phyloP scores from a whole-genome alignment of 2,329 filamentous ascomycete species.

The Podosphaera fusca region DNA sequence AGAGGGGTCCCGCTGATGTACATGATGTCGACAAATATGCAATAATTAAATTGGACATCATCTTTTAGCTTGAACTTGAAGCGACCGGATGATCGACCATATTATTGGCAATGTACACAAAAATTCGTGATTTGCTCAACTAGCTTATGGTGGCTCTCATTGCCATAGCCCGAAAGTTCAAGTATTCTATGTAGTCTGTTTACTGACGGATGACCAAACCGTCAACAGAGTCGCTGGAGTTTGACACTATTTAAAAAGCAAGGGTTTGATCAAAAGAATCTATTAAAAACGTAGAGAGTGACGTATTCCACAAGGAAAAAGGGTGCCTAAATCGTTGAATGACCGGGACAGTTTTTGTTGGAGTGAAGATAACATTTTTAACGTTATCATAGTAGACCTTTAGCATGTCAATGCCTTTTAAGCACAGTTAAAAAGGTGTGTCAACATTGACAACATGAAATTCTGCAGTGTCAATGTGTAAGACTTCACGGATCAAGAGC shows the following conservation, averaged over 20 bases:
- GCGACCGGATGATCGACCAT: background rate
- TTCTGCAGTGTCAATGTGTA: no score
- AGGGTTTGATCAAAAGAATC: background rate
- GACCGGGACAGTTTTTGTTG: background rate
- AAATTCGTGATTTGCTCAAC: background rate
- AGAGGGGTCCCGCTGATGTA: conserved; percentile 1
- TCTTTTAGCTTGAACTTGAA: conserved; percentile 1
- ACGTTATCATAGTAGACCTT: background rate
- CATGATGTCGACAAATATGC: background rate
- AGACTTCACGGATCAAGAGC: no score
- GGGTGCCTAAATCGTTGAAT: background rate
- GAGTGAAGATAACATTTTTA: background rate
- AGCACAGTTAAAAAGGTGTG: no score
- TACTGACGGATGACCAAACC: background rate
- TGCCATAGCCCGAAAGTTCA: background rate
- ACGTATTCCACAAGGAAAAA: background rate
- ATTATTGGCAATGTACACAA: background rate
- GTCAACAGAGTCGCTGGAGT: background rate
- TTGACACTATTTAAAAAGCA: background rate
- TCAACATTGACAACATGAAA: no score
- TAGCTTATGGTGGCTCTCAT: background rate
- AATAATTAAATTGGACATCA: conserved; percentile 2
- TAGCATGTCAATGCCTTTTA: background rate
- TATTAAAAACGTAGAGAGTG: background rate
- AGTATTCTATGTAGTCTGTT: background rate